Evolutionary conservation across 2,329 filamentous ascomycete genomes (phyloP).

Genomic region (Trichoderma sp.): DNA sequence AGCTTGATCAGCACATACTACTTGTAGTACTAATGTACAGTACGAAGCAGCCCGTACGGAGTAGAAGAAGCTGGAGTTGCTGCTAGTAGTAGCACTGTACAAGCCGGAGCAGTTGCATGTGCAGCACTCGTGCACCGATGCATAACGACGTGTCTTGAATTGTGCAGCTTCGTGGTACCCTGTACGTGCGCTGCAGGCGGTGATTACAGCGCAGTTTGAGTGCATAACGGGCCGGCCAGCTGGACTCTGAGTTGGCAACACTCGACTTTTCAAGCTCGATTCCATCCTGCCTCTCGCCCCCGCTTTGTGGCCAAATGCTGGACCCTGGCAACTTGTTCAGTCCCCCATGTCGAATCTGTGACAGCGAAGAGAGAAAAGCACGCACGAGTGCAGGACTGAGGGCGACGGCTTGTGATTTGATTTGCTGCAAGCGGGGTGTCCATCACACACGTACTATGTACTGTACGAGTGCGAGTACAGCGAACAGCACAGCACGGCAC

Average conservation of each 20-base stretch:
- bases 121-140: not conserved
- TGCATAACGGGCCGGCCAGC: not conserved
- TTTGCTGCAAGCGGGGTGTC: too few species aligned
- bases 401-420: not conserved
- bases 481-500: too few species aligned
- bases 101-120: not conserved
- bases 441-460: too few species aligned
- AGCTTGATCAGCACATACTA: not conserved
- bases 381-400: not conserved
- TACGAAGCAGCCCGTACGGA: too few species aligned
- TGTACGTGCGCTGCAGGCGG: not conserved
- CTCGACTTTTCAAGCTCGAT: not conserved
- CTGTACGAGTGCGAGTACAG: too few species aligned
- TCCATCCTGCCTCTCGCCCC: not conserved
- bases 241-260: constrained; percentile 7
- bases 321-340: not conserved
- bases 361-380: constrained; percentile 3
- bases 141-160: not conserved
- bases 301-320: constrained; percentile 4
- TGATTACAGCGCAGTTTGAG: not conserved
- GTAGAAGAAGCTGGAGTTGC: not conserved
- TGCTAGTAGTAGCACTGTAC: too few species aligned
- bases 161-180: not conserved
- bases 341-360: constrained; percentile 2
- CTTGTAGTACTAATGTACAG: too few species aligned